Percentiles rank a stretch among this genome's conserved stretches.
phyloP scores from a whole-genome alignment of 352 stramenopile species.

The Globisporangium canariense region DNA sequence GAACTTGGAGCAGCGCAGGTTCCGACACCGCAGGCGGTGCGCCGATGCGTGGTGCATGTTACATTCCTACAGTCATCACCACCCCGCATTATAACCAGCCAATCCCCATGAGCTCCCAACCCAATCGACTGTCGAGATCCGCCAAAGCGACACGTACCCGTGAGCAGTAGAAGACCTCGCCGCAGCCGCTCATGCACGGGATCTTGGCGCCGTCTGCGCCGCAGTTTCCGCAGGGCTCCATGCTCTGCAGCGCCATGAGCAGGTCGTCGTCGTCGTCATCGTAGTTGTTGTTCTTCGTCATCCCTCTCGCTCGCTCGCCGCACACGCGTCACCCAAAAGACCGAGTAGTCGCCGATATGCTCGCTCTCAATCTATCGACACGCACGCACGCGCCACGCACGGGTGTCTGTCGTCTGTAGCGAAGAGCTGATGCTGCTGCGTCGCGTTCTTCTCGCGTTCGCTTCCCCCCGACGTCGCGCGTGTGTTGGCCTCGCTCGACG shows the following conservation, averaged over 20 bases:
- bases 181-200: constrained; percentile 83
- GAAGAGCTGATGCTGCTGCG: neutral
- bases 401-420: neutral
- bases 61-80: constrained; percentile 50
- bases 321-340: too few relatives aligned
- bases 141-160: constrained; percentile 33
- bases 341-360: neutral
- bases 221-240: constrained; percentile 85
- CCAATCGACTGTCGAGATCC: neutral
- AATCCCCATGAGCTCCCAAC: neutral
- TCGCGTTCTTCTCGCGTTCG: neutral
- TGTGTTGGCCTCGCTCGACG: constrained; percentile 1
- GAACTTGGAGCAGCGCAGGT: constrained; percentile 86
- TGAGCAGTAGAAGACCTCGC: constrained; percentile 87
- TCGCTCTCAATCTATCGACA: neutral
- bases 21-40: constrained; percentile 83
- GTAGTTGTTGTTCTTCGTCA: constrained; percentile 76
- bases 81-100: neutral
- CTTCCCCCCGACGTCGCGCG: neutral
- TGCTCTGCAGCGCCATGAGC: constrained; percentile 81
- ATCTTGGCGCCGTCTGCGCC: constrained; percentile 78
- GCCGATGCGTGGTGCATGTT: constrained; percentile 86
- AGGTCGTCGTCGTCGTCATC: constrained; percentile 86
- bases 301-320: constrained; percentile 9
- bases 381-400: neutral